Base-by-base conservation (phyloP, 441 rosid genomes). In the Euphorbia schlechtendalii region DNA sequence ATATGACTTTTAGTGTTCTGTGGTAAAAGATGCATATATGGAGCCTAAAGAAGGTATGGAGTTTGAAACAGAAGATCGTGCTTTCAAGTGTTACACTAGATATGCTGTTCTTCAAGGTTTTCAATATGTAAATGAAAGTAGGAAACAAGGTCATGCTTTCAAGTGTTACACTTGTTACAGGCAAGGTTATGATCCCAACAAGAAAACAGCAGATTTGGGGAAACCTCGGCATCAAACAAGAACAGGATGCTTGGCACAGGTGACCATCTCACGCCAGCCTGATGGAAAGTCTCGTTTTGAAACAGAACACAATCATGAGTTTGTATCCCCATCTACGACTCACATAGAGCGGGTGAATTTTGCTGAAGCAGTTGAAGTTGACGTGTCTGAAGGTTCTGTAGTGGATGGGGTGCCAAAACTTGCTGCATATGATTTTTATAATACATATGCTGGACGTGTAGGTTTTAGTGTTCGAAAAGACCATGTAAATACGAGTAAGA, bases 201-300 rank as follows among this genome's bases (percentile, higher is more conserved):
- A 74, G 25, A 61, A 61, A 30, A 17, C 6, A 40, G 56, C 34
- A 41, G 65, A 74, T 69, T 60, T 34, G 36, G 70, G 75, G 67
- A 75, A 72, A 56, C 54, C 76, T 27, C 56, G 56, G 40, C 61
- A 67, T 63, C 79, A 78, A 63, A 78, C 73, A 32, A 75, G 75
- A 65, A 74, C 71, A 32, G 81, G 78, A 66, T 74, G 79, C 71
- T 61, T 72, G 67, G 78, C 81, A 53, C 75, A 77, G 61, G 73
- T 73, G 81, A 77, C 80, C 43, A 60, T 77, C 64, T 72, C 75
- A 53, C 68, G 77, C 38, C 74, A 68, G 30, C 60, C 77, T 13
- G 61, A 65, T 71, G 81, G 81, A 58, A 71, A 67, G 67, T 77
- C 71, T 32, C 70, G 69, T 65, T 77, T 71, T 48, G 75, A 71